These are phyloP conservation scores for Auricularia sp. DNA, from an alignment of 768 basidiomycete species.

Conservation along the genomic window DNA sequence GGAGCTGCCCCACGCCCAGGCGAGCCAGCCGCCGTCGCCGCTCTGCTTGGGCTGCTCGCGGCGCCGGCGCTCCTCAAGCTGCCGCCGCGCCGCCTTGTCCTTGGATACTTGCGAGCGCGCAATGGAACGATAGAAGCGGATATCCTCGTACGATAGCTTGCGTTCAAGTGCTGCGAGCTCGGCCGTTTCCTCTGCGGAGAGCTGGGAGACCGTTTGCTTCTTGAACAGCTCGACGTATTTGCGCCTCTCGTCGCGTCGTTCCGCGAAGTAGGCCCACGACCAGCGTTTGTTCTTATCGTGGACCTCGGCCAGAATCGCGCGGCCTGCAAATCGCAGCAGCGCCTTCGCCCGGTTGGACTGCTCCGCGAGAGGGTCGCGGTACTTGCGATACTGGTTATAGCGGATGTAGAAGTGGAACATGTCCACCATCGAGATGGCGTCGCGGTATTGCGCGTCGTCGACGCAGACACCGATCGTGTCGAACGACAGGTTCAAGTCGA, in stretches of 20 bases:
- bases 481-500: slow-evolving; percentile 80
- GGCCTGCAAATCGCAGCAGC: slow-evolving; percentile 66
- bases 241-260: slow-evolving; percentile 81
- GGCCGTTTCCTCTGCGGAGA: slow-evolving; percentile 37
- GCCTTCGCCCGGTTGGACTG: slow-evolving; percentile 51
- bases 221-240: slow-evolving; percentile 79
- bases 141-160: slow-evolving; percentile 86
- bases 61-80: slow-evolving; percentile 58
- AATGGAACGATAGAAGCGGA: slow-evolving; percentile 94
- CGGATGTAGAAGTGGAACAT: slow-evolving; percentile 95
- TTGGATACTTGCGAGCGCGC: slow-evolving; percentile 81
- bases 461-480: slow-evolving; percentile 88
- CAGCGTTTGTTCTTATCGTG: slow-evolving; percentile 75
- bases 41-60: slow-evolving; percentile 37
- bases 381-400: slow-evolving; percentile 77
- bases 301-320: slow-evolving; percentile 72
- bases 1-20: slow-evolving; percentile 71
- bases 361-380: slow-evolving; percentile 56
- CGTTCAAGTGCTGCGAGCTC: slow-evolving; percentile 58
- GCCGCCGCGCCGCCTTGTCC: slow-evolving; percentile 60
- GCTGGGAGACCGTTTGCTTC: slow-evolving; percentile 48
- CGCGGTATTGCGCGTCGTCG: slow-evolving; percentile 90
- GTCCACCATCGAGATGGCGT: slow-evolving; percentile 84
- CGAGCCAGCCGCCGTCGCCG: slow-evolving; percentile 25
- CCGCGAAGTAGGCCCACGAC: slow-evolving; percentile 86